A percentile compares a stretch with the other conserved stretches of the same genome.
These are phyloP conservation scores for Geranomyces variabilis DNA, from an alignment of 192 early-diverging fungal species.

Conservation along the genomic window DNA sequence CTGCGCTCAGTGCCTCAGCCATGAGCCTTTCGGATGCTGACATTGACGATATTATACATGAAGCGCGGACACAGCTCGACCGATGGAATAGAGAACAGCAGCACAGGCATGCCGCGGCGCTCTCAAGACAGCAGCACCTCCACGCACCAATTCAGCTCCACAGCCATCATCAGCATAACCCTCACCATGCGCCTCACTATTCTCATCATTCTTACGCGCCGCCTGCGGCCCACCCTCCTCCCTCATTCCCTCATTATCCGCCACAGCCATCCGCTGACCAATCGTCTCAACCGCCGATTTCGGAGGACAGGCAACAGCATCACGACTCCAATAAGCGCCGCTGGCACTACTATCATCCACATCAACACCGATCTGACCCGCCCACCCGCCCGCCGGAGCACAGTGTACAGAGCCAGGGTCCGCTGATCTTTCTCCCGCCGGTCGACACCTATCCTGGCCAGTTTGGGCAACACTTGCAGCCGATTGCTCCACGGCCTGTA, in stretches of 20 bases:
- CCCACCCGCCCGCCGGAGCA: too few species aligned
- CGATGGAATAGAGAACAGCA: neutral
- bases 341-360: too few species aligned
- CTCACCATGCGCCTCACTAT: neutral
- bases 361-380: too few species aligned
- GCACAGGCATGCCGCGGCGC: neutral
- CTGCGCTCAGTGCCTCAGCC: neutral
- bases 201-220: neutral
- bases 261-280: slow-evolving; percentile 3
- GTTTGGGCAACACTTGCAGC: too few species aligned
- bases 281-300: too few species aligned
- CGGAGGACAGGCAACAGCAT: too few species aligned
- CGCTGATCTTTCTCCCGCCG: too few species aligned
- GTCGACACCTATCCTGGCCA: too few species aligned
- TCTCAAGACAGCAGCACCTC: neutral
- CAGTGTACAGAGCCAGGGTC: too few species aligned
- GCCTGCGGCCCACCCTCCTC: neutral
- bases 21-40: neutral
- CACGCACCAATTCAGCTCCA: neutral
- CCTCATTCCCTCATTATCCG: neutral
- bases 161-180: neutral
- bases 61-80: slow-evolving; percentile 6
- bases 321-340: too few species aligned
- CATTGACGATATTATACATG: slow-evolving; percentile 7
- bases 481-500: too few species aligned